A percentile compares a stretch with the other conserved stretches of the same genome.
Evolutionary conservation across 169 alveolate species (phyloP).

Genomic region (Besnoitia besnoiti): DNA sequence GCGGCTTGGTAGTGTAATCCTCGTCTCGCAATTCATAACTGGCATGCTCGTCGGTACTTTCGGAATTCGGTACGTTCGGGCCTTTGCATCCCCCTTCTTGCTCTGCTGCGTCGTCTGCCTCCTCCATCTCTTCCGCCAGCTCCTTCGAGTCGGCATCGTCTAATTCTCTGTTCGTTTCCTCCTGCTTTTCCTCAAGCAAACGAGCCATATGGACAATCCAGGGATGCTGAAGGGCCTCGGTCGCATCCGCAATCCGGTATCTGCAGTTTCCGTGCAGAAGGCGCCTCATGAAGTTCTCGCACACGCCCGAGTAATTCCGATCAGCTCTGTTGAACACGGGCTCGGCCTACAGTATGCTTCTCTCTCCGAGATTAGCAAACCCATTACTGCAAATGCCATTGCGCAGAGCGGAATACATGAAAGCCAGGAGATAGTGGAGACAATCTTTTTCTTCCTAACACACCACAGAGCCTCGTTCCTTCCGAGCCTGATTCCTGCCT

Average conservation of each 20-base stretch:
- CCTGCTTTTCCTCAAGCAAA: background rate
- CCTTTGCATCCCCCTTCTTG: background rate
- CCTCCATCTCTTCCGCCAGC: background rate
- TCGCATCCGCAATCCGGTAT: background rate
- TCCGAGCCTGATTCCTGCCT: background rate
- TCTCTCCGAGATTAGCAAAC: background rate
- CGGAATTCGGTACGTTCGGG: too few relatives aligned
- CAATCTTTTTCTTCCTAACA: background rate
- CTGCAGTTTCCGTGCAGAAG: background rate
- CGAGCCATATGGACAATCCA: background rate
- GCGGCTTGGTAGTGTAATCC: too few relatives aligned
- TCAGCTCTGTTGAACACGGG: background rate
- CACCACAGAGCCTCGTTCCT: background rate
- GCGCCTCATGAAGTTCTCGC: conserved; percentile 41
- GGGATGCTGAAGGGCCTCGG: conserved; percentile 34
- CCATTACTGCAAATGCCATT: background rate
- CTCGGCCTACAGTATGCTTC: background rate
- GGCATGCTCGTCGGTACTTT: too few relatives aligned
- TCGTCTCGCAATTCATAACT: too few relatives aligned
- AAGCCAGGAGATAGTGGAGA: background rate
- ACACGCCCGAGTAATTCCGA: conserved; percentile 7
- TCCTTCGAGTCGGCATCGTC: background rate
- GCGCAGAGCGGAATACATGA: background rate
- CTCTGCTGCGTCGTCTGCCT: background rate
- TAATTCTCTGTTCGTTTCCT: background rate